Percentiles rank a stretch among this genome's conserved stretches.
Evolutionary conservation across 352 stramenopile species (phyloP).

Genomic region (Phytophthora kernoviae): DNA sequence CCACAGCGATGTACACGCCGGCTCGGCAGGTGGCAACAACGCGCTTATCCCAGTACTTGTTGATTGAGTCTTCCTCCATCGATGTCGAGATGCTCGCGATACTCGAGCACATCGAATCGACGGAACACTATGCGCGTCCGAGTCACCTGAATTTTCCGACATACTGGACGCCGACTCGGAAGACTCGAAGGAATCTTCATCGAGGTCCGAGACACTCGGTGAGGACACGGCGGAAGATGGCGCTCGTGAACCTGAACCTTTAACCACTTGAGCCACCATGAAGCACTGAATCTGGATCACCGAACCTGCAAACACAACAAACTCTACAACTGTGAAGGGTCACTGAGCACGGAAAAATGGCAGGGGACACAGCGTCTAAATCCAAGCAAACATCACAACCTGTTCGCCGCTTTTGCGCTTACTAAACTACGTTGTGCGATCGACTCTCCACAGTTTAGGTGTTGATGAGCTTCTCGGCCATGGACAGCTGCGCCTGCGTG

Average conservation of each 20-base stretch:
- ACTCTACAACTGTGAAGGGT: constrained; percentile 25
- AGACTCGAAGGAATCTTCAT: constrained; percentile 15
- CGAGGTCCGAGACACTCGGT: constrained; percentile 14
- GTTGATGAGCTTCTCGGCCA: constrained; percentile 98
- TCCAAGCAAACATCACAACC: constrained; percentile 28
- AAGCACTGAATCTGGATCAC: not conserved
- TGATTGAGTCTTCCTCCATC: constrained; percentile 16
- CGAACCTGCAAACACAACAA: constrained; percentile 5
- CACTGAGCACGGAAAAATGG: constrained; percentile 6
- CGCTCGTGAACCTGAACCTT: constrained; percentile 4
- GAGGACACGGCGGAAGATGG: constrained; percentile 21
- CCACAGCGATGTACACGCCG: constrained; percentile 50
- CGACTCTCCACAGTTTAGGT: constrained; percentile 47
- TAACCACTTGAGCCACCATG: constrained; percentile 10
- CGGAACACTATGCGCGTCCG: constrained; percentile 8
- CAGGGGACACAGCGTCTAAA: constrained; percentile 6
- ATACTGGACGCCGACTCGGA: constrained; percentile 10
- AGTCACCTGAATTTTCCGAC: constrained; percentile 19
- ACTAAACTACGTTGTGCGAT: constrained; percentile 32
- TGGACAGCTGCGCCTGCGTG: constrained; percentile 96
- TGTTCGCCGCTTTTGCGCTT: constrained; percentile 29
- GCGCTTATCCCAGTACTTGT: constrained; percentile 9
- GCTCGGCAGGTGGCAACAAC: constrained; percentile 22
- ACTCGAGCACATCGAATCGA: constrained; percentile 15
- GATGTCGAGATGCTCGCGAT: constrained; percentile 18